phyloP scores from a whole-genome alignment of 139 green algal species.

The Chlorokybus atmophyticus region DNA sequence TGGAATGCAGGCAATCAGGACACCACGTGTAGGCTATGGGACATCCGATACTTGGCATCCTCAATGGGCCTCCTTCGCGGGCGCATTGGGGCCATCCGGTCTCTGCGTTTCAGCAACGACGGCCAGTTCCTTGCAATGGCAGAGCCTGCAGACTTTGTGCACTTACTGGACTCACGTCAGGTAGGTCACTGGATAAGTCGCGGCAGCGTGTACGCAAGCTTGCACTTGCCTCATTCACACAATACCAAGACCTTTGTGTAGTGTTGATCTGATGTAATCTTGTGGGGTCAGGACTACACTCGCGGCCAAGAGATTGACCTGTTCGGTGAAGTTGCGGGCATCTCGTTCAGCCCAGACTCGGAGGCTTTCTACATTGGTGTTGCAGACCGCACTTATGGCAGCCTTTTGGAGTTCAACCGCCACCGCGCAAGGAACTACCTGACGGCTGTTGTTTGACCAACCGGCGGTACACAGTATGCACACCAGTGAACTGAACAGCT shows the following conservation, averaged over 20 bases:
- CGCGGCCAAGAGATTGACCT: constrained; percentile 56
- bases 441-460: too few species aligned
- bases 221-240: too few species aligned
- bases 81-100: constrained; percentile 59
- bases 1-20: too few species aligned
- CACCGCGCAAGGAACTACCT: too few species aligned
- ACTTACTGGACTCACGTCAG: constrained; percentile 77
- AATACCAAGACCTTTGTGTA: too few species aligned
- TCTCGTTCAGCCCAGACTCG: constrained; percentile 48
- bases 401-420: constrained; percentile 40
- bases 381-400: constrained; percentile 42
- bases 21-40: constrained; percentile 41
- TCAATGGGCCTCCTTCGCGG: constrained; percentile 31
- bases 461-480: too few species aligned
- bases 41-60: neutral
- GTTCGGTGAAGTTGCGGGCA: constrained; percentile 55
- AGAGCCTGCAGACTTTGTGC: constrained; percentile 87
- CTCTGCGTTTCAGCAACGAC: constrained; percentile 49
- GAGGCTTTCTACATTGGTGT: constrained; percentile 49
- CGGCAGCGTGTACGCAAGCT: too few species aligned
- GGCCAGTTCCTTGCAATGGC: constrained; percentile 61
- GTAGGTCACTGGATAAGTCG: too few species aligned
- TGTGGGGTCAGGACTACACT: constrained; percentile 23
- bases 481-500: too few species aligned
- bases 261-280: too few species aligned